Evolutionary conservation across 2,329 filamentous ascomycete species (phyloP), one percentile per base, ranked within the genome.

Genomic region (Pseudogymnoascus sp.): DNA sequence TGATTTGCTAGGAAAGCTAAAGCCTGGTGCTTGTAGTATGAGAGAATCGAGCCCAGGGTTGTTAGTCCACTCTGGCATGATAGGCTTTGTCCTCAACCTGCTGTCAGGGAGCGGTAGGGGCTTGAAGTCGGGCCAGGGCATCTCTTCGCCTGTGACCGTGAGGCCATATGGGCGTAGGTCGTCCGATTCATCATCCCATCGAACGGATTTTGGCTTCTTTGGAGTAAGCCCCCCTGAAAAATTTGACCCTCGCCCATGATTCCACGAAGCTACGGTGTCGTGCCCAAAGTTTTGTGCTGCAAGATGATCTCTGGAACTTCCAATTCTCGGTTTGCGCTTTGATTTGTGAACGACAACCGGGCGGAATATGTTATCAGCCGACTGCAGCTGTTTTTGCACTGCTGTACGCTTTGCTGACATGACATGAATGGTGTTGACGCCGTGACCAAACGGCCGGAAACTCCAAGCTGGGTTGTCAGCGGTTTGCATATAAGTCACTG

Each of bases 401-500:
- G 40, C 64, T 4, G 65, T 64, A 64, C 67, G 63, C 19, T 69
- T 68, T 59, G 64, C 53, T 36, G 71, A 71, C 61, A 70, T 64
- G 4, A 69, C 62, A 60, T 66, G 69, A 6, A 74, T 71, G 13
- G 72, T 69, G 13, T 67, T 67, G 4, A 69, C 70, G 28, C 72
- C 73, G 67, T 74, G 72, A 13, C 73, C 72, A 62, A 68, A 71
- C 15, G 70, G 68, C 60, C 69, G 65, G 26, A 68, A 53, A 38
- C 65, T 69, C 73, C 73, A 74, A 35, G 38, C 23, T 28, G 72
- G 62, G 13, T 70, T 69, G 63, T 68, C 65, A 13, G 62, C 26
- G 13, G 61, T 64, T 65, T 75, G 73, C 62, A 75, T 65, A 31
- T 64, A 71, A 8, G 73, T 74, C 17, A 70, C 66, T 2, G 71